Percentiles rank a stretch among this genome's conserved stretches.
Evolutionary conservation across 805 yeast genomes (phyloP).

Genomic region (Kodamaea kakaduensis): DNA sequence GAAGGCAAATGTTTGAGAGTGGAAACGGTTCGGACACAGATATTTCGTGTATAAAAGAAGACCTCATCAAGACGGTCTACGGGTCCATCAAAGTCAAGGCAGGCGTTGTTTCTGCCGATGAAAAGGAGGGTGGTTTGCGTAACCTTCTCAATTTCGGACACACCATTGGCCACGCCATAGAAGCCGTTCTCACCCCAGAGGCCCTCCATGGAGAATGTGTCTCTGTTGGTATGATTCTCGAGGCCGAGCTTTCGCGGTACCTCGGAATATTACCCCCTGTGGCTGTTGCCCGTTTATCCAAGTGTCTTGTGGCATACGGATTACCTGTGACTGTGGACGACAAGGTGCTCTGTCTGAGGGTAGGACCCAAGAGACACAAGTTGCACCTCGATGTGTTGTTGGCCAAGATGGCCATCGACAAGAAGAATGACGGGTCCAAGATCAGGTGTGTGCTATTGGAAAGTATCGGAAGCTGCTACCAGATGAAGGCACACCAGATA

Average conservation of each 20-base stretch:
- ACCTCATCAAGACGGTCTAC: conserved; percentile 70
- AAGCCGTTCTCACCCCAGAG: conserved; percentile 95
- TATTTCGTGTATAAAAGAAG: conserved; percentile 64
- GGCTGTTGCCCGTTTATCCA: conserved; percentile 85
- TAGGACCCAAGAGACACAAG: conserved; percentile 56
- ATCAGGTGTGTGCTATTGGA: conserved; percentile 84
- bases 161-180: conserved; percentile 96
- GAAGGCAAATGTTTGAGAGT: too few relatives aligned
- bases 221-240: conserved; percentile 91
- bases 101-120: conserved; percentile 88
- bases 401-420: conserved; percentile 89
- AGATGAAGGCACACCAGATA: conserved; percentile 81
- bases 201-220: conserved; percentile 98
- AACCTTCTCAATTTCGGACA: conserved; percentile 94
- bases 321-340: conserved; percentile 80
- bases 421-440: conserved; percentile 90
- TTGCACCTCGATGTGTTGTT: conserved; percentile 76
- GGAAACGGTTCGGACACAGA: conserved; percentile 30
- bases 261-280: conserved; percentile 85
- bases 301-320: conserved; percentile 80
- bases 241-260: conserved; percentile 93
- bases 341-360: conserved; percentile 55
- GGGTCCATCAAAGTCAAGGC: conserved; percentile 92
- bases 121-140: conserved; percentile 91
- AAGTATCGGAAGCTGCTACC: conserved; percentile 84